Conservation (phyloP, 129 eudicot species). For the Daucus carota region DNA sequence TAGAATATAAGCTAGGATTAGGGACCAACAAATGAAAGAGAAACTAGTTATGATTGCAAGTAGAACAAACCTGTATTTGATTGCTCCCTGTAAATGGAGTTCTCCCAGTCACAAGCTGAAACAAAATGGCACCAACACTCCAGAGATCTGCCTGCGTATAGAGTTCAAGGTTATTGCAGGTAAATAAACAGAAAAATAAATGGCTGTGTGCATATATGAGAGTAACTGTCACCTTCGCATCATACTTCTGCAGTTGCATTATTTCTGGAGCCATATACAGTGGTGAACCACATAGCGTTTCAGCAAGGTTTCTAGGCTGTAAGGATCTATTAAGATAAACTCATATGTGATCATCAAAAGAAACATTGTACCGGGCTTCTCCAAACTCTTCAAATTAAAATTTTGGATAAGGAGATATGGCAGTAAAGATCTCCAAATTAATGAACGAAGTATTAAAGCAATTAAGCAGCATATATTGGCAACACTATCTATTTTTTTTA, state of each 20-base stretch:
- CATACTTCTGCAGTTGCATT: slow-evolving; percentile 91
- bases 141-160: slow-evolving; percentile 95
- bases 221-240: slow-evolving; percentile 73
- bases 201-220: not conserved
- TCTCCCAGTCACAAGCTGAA: slow-evolving; percentile 90
- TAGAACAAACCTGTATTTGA: slow-evolving; percentile 63
- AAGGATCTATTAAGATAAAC: slow-evolving; percentile 57
- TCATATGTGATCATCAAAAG: slow-evolving; percentile 7
- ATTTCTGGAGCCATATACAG: slow-evolving; percentile 90
- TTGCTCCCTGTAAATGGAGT: slow-evolving; percentile 86
- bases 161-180: slow-evolving; percentile 23
- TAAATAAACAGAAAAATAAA: not conserved
- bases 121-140: slow-evolving; percentile 95
- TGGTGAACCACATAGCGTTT: slow-evolving; percentile 95
- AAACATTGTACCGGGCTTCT: not conserved
- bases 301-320: slow-evolving; percentile 89
- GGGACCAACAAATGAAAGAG: not conserved
- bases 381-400: not conserved
- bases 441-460: not conserved
- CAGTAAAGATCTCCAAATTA: not conserved
- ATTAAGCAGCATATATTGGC: not conserved
- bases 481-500: not conserved
- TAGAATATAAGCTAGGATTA: not conserved
- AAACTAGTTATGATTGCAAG: not conserved
- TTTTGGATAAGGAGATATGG: not conserved